Percentiles rank a stretch among this genome's conserved stretches.
phyloP scores from a whole-genome alignment of 225 moss, liverwort and hornwort genomes.

The Pseudoscleropodium purum region DNA sequence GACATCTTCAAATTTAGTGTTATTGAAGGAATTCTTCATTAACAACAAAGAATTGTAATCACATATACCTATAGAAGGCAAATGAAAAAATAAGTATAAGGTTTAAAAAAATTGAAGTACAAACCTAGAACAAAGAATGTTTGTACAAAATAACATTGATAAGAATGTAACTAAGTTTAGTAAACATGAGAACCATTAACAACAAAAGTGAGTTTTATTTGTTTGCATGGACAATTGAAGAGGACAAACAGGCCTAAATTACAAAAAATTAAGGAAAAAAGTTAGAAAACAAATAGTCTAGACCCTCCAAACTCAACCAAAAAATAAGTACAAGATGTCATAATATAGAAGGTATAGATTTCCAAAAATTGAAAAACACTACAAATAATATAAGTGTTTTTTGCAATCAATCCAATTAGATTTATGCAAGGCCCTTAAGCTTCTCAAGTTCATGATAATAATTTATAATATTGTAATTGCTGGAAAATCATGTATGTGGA shows the following conservation, averaged over 20 bases:
- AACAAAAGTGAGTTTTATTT: not conserved
- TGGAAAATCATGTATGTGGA: not conserved
- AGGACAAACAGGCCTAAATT: not conserved
- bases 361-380: accelerated
- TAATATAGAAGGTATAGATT: accelerated
- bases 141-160: not conserved
- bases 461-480: not conserved
- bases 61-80: not conserved
- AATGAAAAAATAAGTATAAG: not conserved
- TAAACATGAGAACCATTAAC: accelerated
- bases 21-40: not conserved
- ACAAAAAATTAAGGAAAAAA: not conserved
- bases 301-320: not conserved
- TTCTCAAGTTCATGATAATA: not conserved
- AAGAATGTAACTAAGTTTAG: not conserved
- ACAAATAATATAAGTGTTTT: not conserved
- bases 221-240: not conserved
- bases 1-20: not conserved
- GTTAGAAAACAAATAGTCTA: accelerated
- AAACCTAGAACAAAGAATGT: not conserved
- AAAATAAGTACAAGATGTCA: not conserved
- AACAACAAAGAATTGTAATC: not conserved
- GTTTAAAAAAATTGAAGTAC: not conserved
- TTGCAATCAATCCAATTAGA: not conserved
- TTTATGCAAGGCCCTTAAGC: not conserved